Conservation (phyloP, 441 rosid genomes). For the Brassica balearica region DNA sequence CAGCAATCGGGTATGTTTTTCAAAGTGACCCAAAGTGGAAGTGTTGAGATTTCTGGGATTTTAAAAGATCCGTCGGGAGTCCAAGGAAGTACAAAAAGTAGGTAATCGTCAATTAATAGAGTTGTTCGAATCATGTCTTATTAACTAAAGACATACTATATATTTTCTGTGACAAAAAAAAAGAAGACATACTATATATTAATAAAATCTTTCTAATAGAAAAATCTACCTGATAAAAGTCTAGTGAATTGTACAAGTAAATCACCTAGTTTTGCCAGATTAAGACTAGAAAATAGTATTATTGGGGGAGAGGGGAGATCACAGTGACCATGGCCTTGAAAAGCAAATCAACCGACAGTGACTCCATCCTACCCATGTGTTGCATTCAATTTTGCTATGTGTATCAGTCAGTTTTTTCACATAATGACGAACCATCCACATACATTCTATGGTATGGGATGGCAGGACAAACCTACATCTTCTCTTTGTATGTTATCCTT, state of each 20-base stretch:
- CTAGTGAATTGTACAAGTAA: background rate
- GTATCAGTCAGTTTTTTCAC: conserved; percentile 18
- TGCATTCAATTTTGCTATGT: conserved; percentile 23
- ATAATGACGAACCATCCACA: conserved; percentile 24
- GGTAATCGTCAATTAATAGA: too few species aligned
- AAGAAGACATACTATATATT: too few species aligned
- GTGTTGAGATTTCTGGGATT: too few species aligned
- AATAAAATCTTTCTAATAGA: too few species aligned
- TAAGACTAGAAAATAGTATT: conserved; percentile 5
- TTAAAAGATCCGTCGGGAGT: too few species aligned
- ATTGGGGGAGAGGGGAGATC: background rate
- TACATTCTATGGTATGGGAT: conserved; percentile 13
- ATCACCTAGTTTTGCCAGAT: conserved; percentile 25
- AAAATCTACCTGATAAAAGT: background rate
- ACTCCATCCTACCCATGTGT: conserved; percentile 31
- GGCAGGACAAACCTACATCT: conserved; percentile 15
- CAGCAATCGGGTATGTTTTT: too few species aligned
- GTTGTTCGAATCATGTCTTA: too few species aligned
- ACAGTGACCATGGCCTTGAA: background rate
- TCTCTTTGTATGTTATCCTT: background rate
- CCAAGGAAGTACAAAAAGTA: too few species aligned
- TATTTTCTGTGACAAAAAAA: too few species aligned
- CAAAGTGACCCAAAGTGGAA: too few species aligned
- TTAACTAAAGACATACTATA: too few species aligned
- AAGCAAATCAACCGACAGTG: conserved; percentile 20